Evolutionary conservation across 2,329 filamentous ascomycete species (phyloP).

Genomic region (Parasarocladium wereldwijsianum): DNA sequence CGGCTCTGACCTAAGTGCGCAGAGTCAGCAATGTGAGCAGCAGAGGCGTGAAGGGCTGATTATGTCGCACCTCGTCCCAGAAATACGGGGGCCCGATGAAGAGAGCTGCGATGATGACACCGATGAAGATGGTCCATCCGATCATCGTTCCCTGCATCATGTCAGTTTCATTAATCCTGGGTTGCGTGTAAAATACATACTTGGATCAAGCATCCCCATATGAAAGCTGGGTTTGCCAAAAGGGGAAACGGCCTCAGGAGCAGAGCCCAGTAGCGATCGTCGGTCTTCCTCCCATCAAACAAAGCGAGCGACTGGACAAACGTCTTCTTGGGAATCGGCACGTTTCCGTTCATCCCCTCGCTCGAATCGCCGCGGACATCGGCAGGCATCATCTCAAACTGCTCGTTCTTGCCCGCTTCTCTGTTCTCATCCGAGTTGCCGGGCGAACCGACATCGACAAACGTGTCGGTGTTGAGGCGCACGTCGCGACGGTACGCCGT

Average conservation of each 20-base stretch:
- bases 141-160: slow-evolving; percentile 87
- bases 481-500: slow-evolving; percentile 59
- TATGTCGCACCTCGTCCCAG: slow-evolving; percentile 70
- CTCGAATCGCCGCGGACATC: too few relatives aligned
- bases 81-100: slow-evolving; percentile 70
- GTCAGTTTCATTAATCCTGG: too few relatives aligned
- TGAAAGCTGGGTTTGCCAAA: slow-evolving; percentile 69
- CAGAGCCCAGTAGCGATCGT: slow-evolving; percentile 55
- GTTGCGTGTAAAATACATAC: too few relatives aligned
- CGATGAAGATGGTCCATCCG: slow-evolving; percentile 90
- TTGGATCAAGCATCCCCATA: slow-evolving; percentile 58
- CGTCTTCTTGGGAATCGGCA: slow-evolving; percentile 33
- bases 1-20: slow-evolving; percentile 65
- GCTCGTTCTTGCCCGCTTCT: background rate
- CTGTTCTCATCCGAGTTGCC: background rate
- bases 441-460: slow-evolving; percentile 19
- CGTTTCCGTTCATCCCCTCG: slow-evolving; percentile 19
- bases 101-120: slow-evolving; percentile 66
- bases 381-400: too few relatives aligned
- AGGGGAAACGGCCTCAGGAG: slow-evolving; percentile 66
- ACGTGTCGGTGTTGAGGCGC: slow-evolving; percentile 55
- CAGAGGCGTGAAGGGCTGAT: too few relatives aligned
- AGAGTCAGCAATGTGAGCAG: too few relatives aligned
- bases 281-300: slow-evolving; percentile 71
- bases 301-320: slow-evolving; percentile 47